Base-by-base conservation (phyloP, 31 red algal genomes). In the Endocladia muricata region DNA sequence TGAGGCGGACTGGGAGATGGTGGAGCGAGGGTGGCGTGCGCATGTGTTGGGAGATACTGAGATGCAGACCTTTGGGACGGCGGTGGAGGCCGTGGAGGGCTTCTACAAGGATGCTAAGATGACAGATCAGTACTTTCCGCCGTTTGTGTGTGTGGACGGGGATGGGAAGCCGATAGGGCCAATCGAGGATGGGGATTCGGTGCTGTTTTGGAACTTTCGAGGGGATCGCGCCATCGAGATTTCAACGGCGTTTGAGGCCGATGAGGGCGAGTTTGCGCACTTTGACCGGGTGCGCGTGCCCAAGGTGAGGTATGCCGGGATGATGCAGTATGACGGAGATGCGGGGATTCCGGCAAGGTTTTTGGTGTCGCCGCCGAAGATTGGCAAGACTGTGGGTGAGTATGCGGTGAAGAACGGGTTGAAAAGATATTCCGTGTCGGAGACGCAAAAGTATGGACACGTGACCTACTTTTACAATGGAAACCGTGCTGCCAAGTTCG, bases 401-500 rank as follows among this genome's bases (percentile, higher is more conserved):
- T 87, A 91, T 36, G 60, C 85, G 36, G 75, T 78, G 2, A 83
- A 84, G 52, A 84, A 92, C 32, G 88, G 83, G 1, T 28, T 88
- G 41, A 87, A 84, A 41, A 81, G 86, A 5, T 79, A 81, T 11
- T 82, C 82, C 3, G 63, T 96, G 32, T 79, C 77, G 32, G 93
- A 96, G 82, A 96, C 93, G 43, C 83, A 91, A 48, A 96, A 96
- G 76, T 96, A 83, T 61, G 86, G 86, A 19, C 93, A 96, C 68
- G 93, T 96, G 0, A 91, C 93, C 3, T 96, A 96, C 74, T 96
- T 96, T 59, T 96, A 70, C 68, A 96, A 96, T 39, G 93, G 93
- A 15, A 91, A 91, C 72, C 79, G 86, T 70, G 76, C 86, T 37
- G 83, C 77, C 70, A 86, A 90, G 38, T 91, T 92, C 70, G 76